Conservation (phyloP, 2,329 filamentous ascomycete species). For the Pseudocercospora eumusae region DNA sequence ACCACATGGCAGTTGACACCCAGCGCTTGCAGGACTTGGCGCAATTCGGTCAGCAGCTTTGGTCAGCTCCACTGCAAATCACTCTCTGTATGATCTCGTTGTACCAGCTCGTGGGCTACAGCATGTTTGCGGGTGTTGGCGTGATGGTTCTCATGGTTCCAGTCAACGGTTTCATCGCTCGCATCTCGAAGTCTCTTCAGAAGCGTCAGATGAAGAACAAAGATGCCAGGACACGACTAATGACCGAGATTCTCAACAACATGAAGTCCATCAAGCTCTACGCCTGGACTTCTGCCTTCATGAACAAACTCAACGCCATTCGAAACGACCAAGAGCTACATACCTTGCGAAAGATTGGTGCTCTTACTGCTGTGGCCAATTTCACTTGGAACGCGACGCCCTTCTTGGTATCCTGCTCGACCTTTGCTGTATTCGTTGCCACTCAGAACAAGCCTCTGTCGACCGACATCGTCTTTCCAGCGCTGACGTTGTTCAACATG, state of each 20-base stretch:
- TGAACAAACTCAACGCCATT: slow-evolving; percentile 94
- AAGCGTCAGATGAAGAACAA: slow-evolving; percentile 99
- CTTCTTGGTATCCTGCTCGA: slow-evolving; percentile 95
- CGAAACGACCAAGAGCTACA: slow-evolving; percentile 94
- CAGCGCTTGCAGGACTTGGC: slow-evolving; percentile 92
- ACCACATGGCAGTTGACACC: slow-evolving; percentile 98
- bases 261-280: slow-evolving; percentile 99
- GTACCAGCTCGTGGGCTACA: slow-evolving; percentile 90
- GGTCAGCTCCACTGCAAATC: slow-evolving; percentile 98
- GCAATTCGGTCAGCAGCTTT: slow-evolving; percentile 91
- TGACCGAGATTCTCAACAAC: slow-evolving; percentile 97
- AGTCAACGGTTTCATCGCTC: slow-evolving; percentile 86
- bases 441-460: slow-evolving; percentile 79
- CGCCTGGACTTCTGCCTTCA: slow-evolving; percentile 95
- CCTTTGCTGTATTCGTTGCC: slow-evolving; percentile 90
- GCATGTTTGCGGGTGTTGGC: slow-evolving; percentile 91
- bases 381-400: slow-evolving; percentile 98
- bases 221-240: slow-evolving; percentile 85
- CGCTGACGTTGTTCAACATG: slow-evolving; percentile 89
- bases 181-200: slow-evolving; percentile 90
- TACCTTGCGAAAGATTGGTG: slow-evolving; percentile 93
- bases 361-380: slow-evolving; percentile 89
- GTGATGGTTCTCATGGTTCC: slow-evolving; percentile 99
- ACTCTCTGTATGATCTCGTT: slow-evolving; percentile 91
- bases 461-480: slow-evolving; percentile 94